Evolutionary conservation across 2,329 filamentous ascomycete genomes (phyloP), one percentile per base, ranked within the genome.

Genomic region (Trichoderma sp.): DNA sequence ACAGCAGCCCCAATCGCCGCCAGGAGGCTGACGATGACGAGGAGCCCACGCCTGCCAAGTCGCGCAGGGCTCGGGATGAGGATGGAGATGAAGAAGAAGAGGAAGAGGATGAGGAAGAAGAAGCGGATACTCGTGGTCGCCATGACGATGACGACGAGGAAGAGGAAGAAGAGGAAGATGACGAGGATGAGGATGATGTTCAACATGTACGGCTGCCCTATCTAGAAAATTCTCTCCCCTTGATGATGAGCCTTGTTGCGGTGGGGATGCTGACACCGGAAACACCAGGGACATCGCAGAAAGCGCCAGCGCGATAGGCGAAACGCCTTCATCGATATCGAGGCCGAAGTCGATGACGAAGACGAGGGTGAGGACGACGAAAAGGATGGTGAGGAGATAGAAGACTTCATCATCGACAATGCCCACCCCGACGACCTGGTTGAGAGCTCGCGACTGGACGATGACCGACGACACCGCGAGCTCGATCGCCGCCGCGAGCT

Each of bases 331-430:
- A 88, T 99, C 79, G 95, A 99, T 87, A 92, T 94, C 73, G 95
- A 99, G 83, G 95, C 95, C 76, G 95, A 97, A 79, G 95, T 99
- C 71, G 95, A 98, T 74, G 95, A 96, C 69, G 93, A 96, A 72
- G 93, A 97, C 71, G 91, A 92, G 70, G 89, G 86, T 70, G 91
- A 91, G 67, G 92, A 96, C 69, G 92, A 96, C 59, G 94, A 97
- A 71, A 92, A 96, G 71, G 93, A 96, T 63, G 88, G 91, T 66
- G 89, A 93, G 71, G 92, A 90, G 70, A 87, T 89, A 61, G 92
- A 92, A 65, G 90, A 91, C 70, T 92, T 95, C 75, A 93, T 93
- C 74, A 93, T 93, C 74, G 91, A 92, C 70, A 91, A 96, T 75
- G 91, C 91, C 68, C 93, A 98, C 75, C 92, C 92, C 7, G 93